Evolutionary conservation across 2,329 filamentous ascomycete genomes (phyloP).

Genomic region (Colletotrichum somersetense): DNA sequence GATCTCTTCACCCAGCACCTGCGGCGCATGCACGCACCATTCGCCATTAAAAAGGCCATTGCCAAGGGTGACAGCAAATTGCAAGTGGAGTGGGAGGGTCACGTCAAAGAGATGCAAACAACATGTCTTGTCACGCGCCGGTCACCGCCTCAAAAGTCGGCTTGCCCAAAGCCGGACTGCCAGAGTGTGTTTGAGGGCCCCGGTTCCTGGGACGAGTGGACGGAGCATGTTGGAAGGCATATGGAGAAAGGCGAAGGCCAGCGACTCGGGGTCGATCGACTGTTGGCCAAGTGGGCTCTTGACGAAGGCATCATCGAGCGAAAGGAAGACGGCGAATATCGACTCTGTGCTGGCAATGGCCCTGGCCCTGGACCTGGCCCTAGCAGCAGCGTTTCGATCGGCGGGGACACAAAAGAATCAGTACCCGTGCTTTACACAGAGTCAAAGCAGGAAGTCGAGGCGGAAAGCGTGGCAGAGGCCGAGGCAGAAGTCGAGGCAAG

Average conservation of each 20-base stretch:
- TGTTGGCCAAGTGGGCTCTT: conserved; percentile 72
- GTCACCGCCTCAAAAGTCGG: conserved; percentile 76
- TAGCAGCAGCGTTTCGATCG: conserved; percentile 16
- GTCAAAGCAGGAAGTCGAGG: conserved; percentile 33
- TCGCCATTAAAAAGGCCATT: conserved; percentile 70
- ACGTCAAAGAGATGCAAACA: conserved; percentile 77
- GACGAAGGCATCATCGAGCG: conserved; percentile 73
- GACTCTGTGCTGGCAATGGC: conserved; percentile 60
- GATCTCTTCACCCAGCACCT: conserved; percentile 96
- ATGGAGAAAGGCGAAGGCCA: conserved; percentile 80
- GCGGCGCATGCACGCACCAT: conserved; percentile 89
- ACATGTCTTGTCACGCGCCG: conserved; percentile 80
- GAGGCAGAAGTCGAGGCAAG: conserved; percentile 1
- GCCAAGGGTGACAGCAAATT: conserved; percentile 70
- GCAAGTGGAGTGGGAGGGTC: conserved; percentile 72
- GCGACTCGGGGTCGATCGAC: conserved; percentile 67
- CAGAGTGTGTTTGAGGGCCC: conserved; percentile 76
- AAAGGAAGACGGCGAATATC: conserved; percentile 68
- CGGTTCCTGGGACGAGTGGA: conserved; percentile 88
- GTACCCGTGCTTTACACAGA: conserved; percentile 41
- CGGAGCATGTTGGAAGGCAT: conserved; percentile 91
- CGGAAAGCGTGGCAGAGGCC: background rate
- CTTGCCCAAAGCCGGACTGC: conserved; percentile 81
- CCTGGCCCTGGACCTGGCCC: conserved; percentile 5
- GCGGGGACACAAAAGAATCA: conserved; percentile 42